These are phyloP conservation scores for Cantharellus cinnabarinus DNA, from an alignment of 768 basidiomycete genomes.

Conservation along the genomic window DNA sequence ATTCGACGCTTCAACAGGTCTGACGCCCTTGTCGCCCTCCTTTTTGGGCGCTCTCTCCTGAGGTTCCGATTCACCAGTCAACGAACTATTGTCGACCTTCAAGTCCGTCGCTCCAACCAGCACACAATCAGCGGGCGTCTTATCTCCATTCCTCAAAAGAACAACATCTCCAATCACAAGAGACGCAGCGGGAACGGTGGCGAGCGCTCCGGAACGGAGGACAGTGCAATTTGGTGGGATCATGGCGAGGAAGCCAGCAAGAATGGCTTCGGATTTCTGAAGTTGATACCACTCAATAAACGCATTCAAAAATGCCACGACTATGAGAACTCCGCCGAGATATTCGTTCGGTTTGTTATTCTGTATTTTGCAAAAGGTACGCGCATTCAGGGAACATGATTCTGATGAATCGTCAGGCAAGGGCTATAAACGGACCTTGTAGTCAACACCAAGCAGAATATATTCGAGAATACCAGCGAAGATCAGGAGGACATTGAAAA, in stretches of 20 bases:
- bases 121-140: slow-evolving; percentile 48
- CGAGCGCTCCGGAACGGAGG: slow-evolving; percentile 35
- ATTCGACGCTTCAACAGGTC: slow-evolving; percentile 46
- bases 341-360: slow-evolving; percentile 45
- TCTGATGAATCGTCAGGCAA: slow-evolving; percentile 8
- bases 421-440: slow-evolving; percentile 22
- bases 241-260: slow-evolving; percentile 53
- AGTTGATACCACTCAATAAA: slow-evolving; percentile 51
- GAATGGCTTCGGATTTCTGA: slow-evolving; percentile 53
- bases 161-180: slow-evolving; percentile 51
- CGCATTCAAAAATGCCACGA: slow-evolving; percentile 31
- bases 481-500: slow-evolving; percentile 49
- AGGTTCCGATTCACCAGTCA: slow-evolving; percentile 52
- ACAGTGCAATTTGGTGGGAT: slow-evolving; percentile 50
- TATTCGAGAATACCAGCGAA: slow-evolving; percentile 47
- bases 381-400: background rate
- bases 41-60: slow-evolving; percentile 34
- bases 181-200: slow-evolving; percentile 35
- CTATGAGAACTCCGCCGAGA: slow-evolving; percentile 26
- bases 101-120: slow-evolving; percentile 36
- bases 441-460: slow-evolving; percentile 39
- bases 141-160: slow-evolving; percentile 42
- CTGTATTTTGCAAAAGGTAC: slow-evolving; percentile 13
- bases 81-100: slow-evolving; percentile 50
- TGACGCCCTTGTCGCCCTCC: slow-evolving; percentile 22